Base-by-base conservation (phyloP, 192 early-diverging fungal species). In the Gorgonomyces haynaldii region DNA sequence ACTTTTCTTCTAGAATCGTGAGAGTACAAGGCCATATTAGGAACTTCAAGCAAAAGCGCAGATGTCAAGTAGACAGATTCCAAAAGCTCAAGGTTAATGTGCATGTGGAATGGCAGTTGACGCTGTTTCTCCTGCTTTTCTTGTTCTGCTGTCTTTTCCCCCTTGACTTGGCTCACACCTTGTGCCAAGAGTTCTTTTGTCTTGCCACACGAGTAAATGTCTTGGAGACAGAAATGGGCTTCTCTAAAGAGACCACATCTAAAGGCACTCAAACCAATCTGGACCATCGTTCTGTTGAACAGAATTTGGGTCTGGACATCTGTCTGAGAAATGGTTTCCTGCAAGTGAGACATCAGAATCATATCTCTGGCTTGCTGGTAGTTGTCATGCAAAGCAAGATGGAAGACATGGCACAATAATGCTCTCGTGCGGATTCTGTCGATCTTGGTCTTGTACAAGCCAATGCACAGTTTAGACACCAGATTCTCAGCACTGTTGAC, bases 61-160 rank as follows among this genome's bases (percentile, higher is more conserved):
- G 82, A 86, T 8, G 86, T 89, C 64, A 96, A 67, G 68, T 93
- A 96, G 22, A 89, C 85, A 60, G 89, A 95, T 75, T 99, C 96
- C 35, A 99, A 66, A 15, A 97, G 78, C 69, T 99, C 96, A 41
- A 99, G 66, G 73, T 99, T 97, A 66, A 99, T 91, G 72, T 94
- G 91, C 85, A 97, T 92, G 72, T 98, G 95, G 86, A 96, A 96
- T 17, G 95, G 95, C 55, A 98, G 69, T 74, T 96, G 93, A 49
- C 95, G 76, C 69, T 84, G 86, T 57, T 88, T 85, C 65, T 95
- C 90, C 16, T 91, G 72, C 55, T 83, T 76, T 66, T 96, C 95
- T 54, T 91, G 83, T 57, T 91, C 91, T 0, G 86, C 78, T 16
- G 91, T 83, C 53, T 82, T 72, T 66, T 90, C 82, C 30, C 76